Evolutionary conservation across 257 asterid species (phyloP), one percentile per base, ranked within the genome.

Genomic region (Linderniella brevidens): DNA sequence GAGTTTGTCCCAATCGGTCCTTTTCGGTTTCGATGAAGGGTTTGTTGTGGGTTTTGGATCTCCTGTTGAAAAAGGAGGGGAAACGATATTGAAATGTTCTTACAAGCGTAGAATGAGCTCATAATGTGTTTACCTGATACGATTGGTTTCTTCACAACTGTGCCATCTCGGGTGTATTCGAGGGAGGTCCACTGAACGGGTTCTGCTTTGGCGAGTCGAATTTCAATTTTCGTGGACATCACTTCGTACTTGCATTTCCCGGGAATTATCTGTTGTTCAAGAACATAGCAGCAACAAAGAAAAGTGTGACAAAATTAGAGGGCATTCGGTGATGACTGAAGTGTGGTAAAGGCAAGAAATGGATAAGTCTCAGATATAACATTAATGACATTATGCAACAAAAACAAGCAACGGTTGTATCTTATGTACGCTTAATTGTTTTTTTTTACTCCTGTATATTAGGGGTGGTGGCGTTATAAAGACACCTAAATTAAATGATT

Each of bases 201-300:
- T 40, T 82, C 96, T 41, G 92, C 93, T 69, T 90, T 90, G 20
- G 84, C 80, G 69, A 90, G 99, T 50, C 93, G 80, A 51, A 90
- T 77, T 65, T 90, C 99, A 50, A 82, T 67, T 74, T 90, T 85
- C 16, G 99, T 90, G 40, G 92, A 57, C 71, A 90, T 59, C 50
- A 90, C 94, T 0, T 65, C 76, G 16, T 61, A 76, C 70, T 73
- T 60, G 64, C 94, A 81, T 42, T 77, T 77, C 19, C 64, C 65
- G 49, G 99, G 99, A 60, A 78, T 58, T 60, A 90, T 90, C 99
- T 86, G 80, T 59, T 58, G 35, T 47, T 20, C 32, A 37, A 52
- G 35, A 9, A 25, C 32, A 25, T 6, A 25, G 32, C 32, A 25
- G 6, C 32, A 25, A 25, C 32, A 25, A n/a, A 11, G 11, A 8